Evolutionary conservation across 306 rosid species (phyloP).

Genomic region (Quercus wislizeni): DNA sequence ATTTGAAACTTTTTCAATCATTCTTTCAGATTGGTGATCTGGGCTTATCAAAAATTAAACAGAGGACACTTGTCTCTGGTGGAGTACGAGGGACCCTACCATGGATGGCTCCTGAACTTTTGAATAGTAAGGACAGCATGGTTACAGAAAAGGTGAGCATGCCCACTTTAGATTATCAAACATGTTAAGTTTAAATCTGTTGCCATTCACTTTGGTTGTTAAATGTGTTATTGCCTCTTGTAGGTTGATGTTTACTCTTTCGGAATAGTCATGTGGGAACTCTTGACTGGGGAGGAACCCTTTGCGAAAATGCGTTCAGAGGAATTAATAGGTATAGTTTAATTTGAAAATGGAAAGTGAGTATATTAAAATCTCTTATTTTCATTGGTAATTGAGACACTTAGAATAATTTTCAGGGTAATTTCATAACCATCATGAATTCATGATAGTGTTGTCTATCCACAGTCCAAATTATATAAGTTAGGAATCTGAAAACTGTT

Average conservation of each 20-base stretch:
- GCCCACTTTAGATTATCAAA: not conserved
- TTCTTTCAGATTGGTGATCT: constrained; percentile 37
- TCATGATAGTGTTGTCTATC: not conserved
- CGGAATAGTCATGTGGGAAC: constrained; percentile 41
- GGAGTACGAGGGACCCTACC: constrained; percentile 34
- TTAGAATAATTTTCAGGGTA: not conserved
- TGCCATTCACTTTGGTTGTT: not conserved
- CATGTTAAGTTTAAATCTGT: not conserved
- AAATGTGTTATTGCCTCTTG: not conserved
- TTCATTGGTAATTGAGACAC: not conserved
- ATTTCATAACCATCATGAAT: not conserved
- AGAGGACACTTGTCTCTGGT: constrained; percentile 29
- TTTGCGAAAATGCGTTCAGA: constrained; percentile 18
- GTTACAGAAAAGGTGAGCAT: constrained; percentile 33
- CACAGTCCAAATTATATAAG: not conserved
- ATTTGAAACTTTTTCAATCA: not conserved
- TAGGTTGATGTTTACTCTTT: constrained; percentile 37
- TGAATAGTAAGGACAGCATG: constrained; percentile 16
- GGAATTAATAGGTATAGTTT: constrained; percentile 22
- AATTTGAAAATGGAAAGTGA: not conserved
- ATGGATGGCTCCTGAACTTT: constrained; percentile 41
- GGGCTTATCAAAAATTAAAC: constrained; percentile 35
- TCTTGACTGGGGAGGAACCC: constrained; percentile 40
- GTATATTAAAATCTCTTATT: not conserved
- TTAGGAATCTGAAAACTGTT: not conserved